phyloP scores from a whole-genome alignment of 1,139 yeast genomes.

The Spathaspora sp. region DNA sequence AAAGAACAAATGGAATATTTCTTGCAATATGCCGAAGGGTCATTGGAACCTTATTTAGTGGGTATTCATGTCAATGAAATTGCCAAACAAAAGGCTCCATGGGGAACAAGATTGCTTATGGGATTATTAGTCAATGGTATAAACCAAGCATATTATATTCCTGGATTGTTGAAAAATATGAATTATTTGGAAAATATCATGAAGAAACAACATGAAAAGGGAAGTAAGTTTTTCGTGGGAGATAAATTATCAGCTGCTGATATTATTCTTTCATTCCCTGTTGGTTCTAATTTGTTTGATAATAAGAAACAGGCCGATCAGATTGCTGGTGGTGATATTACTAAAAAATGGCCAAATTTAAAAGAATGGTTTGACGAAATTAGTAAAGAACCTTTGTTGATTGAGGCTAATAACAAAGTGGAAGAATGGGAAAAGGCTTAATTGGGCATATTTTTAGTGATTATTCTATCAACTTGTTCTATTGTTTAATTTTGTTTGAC shows the following conservation, averaged over 20 bases:
- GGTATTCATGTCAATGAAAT: constrained; percentile 26
- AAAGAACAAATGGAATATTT: constrained; percentile 32
- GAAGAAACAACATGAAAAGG: constrained; percentile 24
- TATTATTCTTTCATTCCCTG: constrained; percentile 37
- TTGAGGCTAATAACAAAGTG: constrained; percentile 19
- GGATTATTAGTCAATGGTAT: constrained; percentile 23
- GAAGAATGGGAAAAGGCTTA: neutral
- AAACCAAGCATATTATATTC: constrained; percentile 26
- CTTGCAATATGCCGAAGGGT: constrained; percentile 41
- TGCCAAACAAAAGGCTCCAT: constrained; percentile 33
- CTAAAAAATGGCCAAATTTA: constrained; percentile 24
- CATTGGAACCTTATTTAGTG: constrained; percentile 36
- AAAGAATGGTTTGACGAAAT: constrained; percentile 25
- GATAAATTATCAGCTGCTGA: constrained; percentile 39
- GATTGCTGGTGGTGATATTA: constrained; percentile 9
- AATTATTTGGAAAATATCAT: constrained; percentile 31
- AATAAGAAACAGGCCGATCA: constrained; percentile 5
- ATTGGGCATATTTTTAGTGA: neutral
- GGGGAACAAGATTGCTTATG: constrained; percentile 25
- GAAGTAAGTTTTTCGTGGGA: constrained; percentile 35
- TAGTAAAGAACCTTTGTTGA: constrained; percentile 18
- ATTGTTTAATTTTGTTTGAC: neutral
- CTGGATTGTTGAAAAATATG: constrained; percentile 26
- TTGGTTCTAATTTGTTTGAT: constrained; percentile 22
- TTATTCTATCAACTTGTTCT: neutral